Evolutionary conservation across 805 yeast species (phyloP).

Genomic region (Lachancea waltii): DNA sequence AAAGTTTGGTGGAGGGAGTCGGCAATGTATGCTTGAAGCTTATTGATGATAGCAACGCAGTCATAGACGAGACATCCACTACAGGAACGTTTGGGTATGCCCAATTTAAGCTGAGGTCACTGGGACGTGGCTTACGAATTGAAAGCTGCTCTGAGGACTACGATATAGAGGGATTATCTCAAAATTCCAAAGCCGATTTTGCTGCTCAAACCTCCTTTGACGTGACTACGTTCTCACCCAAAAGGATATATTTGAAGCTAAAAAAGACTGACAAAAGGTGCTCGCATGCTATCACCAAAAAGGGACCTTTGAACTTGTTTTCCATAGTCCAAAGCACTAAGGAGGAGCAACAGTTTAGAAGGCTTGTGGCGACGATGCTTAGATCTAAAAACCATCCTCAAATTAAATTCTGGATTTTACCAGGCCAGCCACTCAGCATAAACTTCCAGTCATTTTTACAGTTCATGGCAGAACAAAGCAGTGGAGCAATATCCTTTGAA

Average conservation of each 20-base stretch:
- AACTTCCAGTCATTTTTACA: constrained; percentile 43
- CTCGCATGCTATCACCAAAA: background rate
- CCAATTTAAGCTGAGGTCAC: constrained; percentile 41
- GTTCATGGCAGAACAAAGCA: constrained; percentile 8
- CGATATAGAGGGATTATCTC: constrained; percentile 20
- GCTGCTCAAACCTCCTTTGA: constrained; percentile 13
- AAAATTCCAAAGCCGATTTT: constrained; percentile 24
- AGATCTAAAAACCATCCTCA: background rate
- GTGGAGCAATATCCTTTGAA: constrained; percentile 40
- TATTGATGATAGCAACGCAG: constrained; percentile 18
- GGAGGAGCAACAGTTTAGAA: constrained; percentile 14
- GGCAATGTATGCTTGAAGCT: constrained; percentile 51
- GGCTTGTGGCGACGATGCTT: constrained; percentile 12
- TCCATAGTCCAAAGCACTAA: constrained; percentile 14
- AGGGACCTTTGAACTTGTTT: constrained; percentile 16
- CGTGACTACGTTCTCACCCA: constrained; percentile 16
- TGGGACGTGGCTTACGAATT: constrained; percentile 12
- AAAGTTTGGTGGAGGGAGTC: constrained; percentile 25
- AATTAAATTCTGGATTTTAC: constrained; percentile 6
- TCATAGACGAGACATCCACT: constrained; percentile 51
- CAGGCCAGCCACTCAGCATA: too few species aligned
- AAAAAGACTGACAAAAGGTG: background rate
- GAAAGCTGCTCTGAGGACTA: constrained; percentile 19
- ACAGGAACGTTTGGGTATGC: constrained; percentile 82
- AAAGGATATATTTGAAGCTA: constrained; percentile 19